Conservation (phyloP, 257 asterid species). For the Penstemon davidsonii region DNA sequence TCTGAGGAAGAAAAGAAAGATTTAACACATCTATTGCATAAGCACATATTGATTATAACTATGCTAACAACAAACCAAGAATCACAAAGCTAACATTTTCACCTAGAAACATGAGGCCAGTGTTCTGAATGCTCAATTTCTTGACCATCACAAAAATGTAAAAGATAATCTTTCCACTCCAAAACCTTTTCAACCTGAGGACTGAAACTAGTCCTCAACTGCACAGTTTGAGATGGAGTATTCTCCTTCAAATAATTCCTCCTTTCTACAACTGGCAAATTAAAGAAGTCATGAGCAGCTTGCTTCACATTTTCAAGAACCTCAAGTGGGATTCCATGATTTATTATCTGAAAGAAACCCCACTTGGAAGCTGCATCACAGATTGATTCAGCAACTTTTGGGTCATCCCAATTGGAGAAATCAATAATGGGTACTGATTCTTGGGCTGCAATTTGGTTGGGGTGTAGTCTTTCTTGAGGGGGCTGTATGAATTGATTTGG, state of each 20-base stretch:
- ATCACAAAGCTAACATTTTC: not conserved
- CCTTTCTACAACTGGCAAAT: constrained; percentile 51
- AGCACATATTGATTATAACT: not conserved
- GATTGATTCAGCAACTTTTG: constrained; percentile 31
- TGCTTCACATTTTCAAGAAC: constrained; percentile 45
- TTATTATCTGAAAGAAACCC: constrained; percentile 53
- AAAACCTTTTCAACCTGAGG: constrained; percentile 44
- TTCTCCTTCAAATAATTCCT: constrained; percentile 47
- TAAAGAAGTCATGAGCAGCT: constrained; percentile 47
- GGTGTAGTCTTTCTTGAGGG: constrained; percentile 35
- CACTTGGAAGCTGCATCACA: constrained; percentile 45
- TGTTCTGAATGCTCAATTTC: constrained; percentile 23
- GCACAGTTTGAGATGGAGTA: constrained; percentile 43
- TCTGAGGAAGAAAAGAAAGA: no score
- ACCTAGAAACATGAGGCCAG: constrained; percentile 52
- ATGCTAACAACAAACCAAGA: not conserved
- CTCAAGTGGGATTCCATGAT: constrained; percentile 48
- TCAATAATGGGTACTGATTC: constrained; percentile 52
- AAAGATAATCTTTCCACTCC: constrained; percentile 63
- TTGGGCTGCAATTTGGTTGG: constrained; percentile 16
- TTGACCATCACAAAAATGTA: constrained; percentile 37
- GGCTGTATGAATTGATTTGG: constrained; percentile 47
- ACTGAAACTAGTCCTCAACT: constrained; percentile 48
- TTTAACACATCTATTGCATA: no score
- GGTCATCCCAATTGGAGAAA: constrained; percentile 40